Conservation (phyloP, 805 yeast genomes). For the Yamadazyma takamatsuzukensis region DNA sequence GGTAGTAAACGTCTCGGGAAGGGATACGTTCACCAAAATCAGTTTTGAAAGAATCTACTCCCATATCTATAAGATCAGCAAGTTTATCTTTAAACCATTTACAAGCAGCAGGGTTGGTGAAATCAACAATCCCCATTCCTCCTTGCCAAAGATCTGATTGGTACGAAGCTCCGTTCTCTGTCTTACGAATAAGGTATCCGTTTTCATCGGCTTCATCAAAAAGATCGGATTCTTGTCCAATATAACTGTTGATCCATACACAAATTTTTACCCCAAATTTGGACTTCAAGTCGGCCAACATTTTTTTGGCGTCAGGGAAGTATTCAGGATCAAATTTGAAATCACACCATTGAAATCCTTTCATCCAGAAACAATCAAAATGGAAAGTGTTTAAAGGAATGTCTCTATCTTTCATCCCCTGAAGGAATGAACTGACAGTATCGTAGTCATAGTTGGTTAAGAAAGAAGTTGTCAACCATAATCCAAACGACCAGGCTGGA, state of each 20-base stretch:
- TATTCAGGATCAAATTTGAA: conserved; percentile 32
- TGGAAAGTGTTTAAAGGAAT: conserved; percentile 33
- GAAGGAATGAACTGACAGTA: conserved; percentile 27
- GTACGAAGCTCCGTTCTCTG: conserved; percentile 24
- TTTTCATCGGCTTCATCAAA: conserved; percentile 27
- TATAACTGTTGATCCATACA: conserved; percentile 36
- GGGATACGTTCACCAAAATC: conserved; percentile 40
- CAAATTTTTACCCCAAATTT: conserved; percentile 29
- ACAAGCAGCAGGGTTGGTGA: conserved; percentile 33
- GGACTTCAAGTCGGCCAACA: conserved; percentile 22
- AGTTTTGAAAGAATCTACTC: conserved; percentile 35
- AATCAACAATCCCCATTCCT: conserved; percentile 37
- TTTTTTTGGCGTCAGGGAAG: conserved; percentile 27
- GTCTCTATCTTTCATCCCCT: conserved; percentile 33
- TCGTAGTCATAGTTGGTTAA: conserved; percentile 33
- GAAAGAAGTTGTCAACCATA: conserved; percentile 38
- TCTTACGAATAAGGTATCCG: conserved; percentile 25
- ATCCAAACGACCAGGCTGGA: conserved; percentile 36
- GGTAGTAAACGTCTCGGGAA: conserved; percentile 21
- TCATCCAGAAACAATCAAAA: conserved; percentile 40
- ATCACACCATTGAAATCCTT: conserved; percentile 38
- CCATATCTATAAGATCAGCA: conserved; percentile 23
- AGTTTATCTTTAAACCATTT: conserved; percentile 29
- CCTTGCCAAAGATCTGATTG: conserved; percentile 39
- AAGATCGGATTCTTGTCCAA: conserved; percentile 31